A percentile compares a stretch with the other conserved stretches of the same genome.
Conservation (phyloP, 176 grass and related monocot species). For the Oryza coarctata region DNA sequence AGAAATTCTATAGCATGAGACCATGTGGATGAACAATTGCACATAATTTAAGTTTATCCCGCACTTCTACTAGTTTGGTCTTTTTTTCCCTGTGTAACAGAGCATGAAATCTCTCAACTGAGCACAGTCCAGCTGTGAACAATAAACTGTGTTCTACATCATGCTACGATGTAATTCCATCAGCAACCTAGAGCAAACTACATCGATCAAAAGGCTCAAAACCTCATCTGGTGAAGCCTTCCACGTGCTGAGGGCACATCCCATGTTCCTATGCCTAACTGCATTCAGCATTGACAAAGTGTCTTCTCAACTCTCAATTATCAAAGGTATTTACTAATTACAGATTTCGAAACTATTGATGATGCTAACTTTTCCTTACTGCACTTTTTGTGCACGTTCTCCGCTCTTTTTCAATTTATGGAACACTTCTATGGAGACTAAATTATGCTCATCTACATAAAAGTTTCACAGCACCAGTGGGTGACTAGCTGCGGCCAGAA, state of each 20-base stretch:
- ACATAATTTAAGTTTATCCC: not conserved
- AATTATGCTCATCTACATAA: not conserved
- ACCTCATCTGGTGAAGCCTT: not conserved
- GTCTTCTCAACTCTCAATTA: not conserved
- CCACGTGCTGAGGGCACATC: not conserved
- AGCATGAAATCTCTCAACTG: not conserved
- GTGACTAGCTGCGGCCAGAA: not conserved
- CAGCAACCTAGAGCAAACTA: not conserved
- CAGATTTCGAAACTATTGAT: not conserved
- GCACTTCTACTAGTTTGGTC: not conserved
- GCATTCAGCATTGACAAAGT: not conserved
- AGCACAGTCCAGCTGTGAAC: not conserved
- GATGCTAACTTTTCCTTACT: not conserved
- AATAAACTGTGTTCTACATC: not conserved
- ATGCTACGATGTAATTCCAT: not conserved
- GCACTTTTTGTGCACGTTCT: not conserved
- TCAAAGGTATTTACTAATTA: not conserved
- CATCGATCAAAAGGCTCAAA: not conserved
- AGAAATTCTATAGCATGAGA: conserved; percentile 4
- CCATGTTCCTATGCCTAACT: conserved; percentile 2
- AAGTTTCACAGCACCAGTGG: not conserved
- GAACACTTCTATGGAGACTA: not conserved
- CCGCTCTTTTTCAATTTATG: not conserved
- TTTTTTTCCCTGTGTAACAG: not conserved
- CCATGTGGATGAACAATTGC: not conserved